phyloP scores from a whole-genome alignment of 2,329 filamentous ascomycete species.

The Trichoderma harzianum region DNA sequence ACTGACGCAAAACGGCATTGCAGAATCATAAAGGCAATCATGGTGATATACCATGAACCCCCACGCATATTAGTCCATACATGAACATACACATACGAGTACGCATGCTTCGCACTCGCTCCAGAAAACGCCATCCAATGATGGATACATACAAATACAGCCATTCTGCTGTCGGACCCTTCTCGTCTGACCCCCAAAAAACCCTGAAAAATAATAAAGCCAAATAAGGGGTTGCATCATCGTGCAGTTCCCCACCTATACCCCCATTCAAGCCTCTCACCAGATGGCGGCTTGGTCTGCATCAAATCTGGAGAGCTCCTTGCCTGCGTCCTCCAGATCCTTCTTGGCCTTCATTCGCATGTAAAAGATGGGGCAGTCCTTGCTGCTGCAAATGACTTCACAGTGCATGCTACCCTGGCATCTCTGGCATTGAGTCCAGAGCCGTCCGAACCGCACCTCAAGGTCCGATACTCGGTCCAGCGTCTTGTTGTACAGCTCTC shows the following conservation, averaged over 20 bases:
- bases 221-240: neutral
- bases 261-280: slow-evolving; percentile 30
- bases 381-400: slow-evolving; percentile 94
- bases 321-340: slow-evolving; percentile 91
- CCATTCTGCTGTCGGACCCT: neutral
- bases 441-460: slow-evolving; percentile 83
- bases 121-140: slow-evolving; percentile 11
- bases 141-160: neutral
- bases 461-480: slow-evolving; percentile 85
- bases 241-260: neutral
- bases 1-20: neutral
- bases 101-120: neutral
- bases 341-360: slow-evolving; percentile 99
- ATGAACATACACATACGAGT: neutral
- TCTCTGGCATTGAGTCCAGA: slow-evolving; percentile 98
- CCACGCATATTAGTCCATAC: neutral
- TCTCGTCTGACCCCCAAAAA: neutral
- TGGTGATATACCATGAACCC: neutral
- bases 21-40: neutral
- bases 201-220: neutral
- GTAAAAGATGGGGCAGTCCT: slow-evolving; percentile 98
- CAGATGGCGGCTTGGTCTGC: slow-evolving; percentile 69
- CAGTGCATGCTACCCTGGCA: slow-evolving; percentile 98
- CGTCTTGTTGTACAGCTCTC: slow-evolving; percentile 91
- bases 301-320: slow-evolving; percentile 87